Conservation (phyloP, 371 early-diverging fungal species). For the Mortierella sp. region DNA sequence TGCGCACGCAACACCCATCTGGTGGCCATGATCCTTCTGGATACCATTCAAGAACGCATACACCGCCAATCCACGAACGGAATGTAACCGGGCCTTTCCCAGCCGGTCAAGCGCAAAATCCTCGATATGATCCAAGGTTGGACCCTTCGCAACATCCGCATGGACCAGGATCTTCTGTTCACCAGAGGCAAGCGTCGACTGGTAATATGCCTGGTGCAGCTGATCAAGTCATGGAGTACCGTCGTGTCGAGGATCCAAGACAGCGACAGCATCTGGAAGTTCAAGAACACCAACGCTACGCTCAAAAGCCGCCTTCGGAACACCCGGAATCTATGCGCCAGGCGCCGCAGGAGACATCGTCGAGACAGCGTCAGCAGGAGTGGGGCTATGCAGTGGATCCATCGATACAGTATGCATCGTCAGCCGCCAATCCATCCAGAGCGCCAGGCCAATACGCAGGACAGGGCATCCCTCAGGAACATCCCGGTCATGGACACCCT, state of each 20-base stretch:
- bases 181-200: constrained; percentile 27
- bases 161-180: constrained; percentile 11
- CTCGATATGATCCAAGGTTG: constrained; percentile 13
- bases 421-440: not conserved
- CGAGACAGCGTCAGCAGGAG: constrained; percentile 3
- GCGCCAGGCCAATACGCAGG: not conserved
- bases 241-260: constrained; percentile 12
- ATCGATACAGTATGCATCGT: not conserved
- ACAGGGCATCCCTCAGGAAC: not conserved
- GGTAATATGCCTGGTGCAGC: not conserved
- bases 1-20: constrained; percentile 9
- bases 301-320: not conserved
- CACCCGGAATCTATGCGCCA: constrained; percentile 1
- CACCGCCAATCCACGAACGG: constrained; percentile 26
- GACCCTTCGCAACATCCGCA: not conserved
- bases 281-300: constrained; percentile 20
- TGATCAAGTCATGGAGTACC: constrained; percentile 4
- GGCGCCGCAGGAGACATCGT: not conserved
- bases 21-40: constrained; percentile 11
- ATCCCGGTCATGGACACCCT: not conserved
- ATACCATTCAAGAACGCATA: constrained; percentile 15
- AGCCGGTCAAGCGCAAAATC: not conserved
- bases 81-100: not conserved
- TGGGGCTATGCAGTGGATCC: not conserved
- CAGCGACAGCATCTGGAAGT: constrained; percentile 20